Base-by-base conservation (phyloP, 495 filamentous ascomycete genomes). In the Aspergillus asperescens region DNA sequence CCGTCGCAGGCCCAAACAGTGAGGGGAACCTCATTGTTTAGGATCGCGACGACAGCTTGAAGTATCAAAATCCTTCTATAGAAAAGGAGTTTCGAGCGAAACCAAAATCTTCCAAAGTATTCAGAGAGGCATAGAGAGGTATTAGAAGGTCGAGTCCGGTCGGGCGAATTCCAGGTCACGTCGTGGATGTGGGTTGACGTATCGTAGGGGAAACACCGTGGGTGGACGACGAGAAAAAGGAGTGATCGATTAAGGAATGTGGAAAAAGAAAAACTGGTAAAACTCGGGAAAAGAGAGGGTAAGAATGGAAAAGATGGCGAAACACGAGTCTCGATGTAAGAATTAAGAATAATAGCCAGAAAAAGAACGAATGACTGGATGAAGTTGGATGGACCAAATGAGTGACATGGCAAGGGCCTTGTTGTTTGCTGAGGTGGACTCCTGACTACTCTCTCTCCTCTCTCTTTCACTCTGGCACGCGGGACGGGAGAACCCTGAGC, bases 1-100 rank as follows among this genome's bases (percentile, higher is more conserved):
- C 74, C 72, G 74, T 70, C 72, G 76, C 68, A 68, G 74, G 67
- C 70, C 71, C 69, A 66, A 77, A 75, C 71, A 79, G 76, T 76
- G 80, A 80, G 74, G 73, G 60, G 42, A 58, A 49, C 71, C 77
- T 79, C 80, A 82, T 83, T 68, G 73, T 63, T 62, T 54, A 59
- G 61, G 68, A 60, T 56, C 52, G 66, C 68, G 67, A 77, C 72
- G 74, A 77, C 71, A 59, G 69, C 62, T 52, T 34, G 46, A 48
- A 50, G 40, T 38, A 59, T 37, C 16, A 27, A 37, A 48, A 24
- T 38, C 34, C 37, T 24, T 52, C 32, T 44, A 60, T 20, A 41
- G n/a, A n/a, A n/a, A 47, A 53, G 62, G 28, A 51, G 54, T 55
- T 44, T 39, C n/a, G 23, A 44, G 23, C 19, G 38, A 18, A 31